A percentile compares a stretch with the other conserved stretches of the same genome.
phyloP scores from a whole-genome alignment of 2,329 filamentous ascomycete genomes.

The Boeremia lycopersici region DNA sequence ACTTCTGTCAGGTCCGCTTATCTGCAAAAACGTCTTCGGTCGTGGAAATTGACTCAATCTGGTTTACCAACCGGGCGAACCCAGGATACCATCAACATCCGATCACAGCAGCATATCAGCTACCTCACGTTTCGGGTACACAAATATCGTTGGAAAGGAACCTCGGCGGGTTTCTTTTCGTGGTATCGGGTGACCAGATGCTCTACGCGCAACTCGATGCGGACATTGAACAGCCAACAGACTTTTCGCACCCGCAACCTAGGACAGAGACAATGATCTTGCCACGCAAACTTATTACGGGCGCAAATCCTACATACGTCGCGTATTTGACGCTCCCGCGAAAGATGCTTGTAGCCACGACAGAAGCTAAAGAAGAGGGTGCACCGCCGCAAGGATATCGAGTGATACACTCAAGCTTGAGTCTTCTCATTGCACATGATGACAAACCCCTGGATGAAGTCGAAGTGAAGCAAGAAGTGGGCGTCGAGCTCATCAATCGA shows the following conservation, averaged over 20 bases:
- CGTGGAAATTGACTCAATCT: conserved; percentile 44
- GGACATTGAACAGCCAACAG: conserved; percentile 29
- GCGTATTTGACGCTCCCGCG: conserved; percentile 53
- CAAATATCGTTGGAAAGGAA: conserved; percentile 44
- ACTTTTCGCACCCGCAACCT: not conserved
- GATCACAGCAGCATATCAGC: conserved; percentile 41
- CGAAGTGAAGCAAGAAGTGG: conserved; percentile 33
- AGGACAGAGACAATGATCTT: conserved; percentile 22
- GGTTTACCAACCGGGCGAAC: conserved; percentile 42
- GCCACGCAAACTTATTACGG: conserved; percentile 35
- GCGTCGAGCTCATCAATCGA: conserved; percentile 39
- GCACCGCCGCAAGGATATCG: conserved; percentile 41
- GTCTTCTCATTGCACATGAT: conserved; percentile 32
- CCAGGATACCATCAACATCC: conserved; percentile 39
- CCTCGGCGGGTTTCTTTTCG: conserved; percentile 54
- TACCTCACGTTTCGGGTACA: conserved; percentile 22
- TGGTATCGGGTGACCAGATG: conserved; percentile 55
- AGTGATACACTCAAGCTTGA: conserved; percentile 44
- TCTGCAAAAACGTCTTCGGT: conserved; percentile 4
- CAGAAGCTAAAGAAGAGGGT: conserved; percentile 42
- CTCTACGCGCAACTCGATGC: conserved; percentile 56
- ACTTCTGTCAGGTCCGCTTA: conserved; percentile 44
- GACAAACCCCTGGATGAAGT: conserved; percentile 22
- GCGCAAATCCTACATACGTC: conserved; percentile 42
- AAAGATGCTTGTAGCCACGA: conserved; percentile 57